A percentile compares a stretch with the other conserved stretches of the same genome.
Conservation (phyloP, 306 rosid species). For the Glycyrrhiza uralensis region DNA sequence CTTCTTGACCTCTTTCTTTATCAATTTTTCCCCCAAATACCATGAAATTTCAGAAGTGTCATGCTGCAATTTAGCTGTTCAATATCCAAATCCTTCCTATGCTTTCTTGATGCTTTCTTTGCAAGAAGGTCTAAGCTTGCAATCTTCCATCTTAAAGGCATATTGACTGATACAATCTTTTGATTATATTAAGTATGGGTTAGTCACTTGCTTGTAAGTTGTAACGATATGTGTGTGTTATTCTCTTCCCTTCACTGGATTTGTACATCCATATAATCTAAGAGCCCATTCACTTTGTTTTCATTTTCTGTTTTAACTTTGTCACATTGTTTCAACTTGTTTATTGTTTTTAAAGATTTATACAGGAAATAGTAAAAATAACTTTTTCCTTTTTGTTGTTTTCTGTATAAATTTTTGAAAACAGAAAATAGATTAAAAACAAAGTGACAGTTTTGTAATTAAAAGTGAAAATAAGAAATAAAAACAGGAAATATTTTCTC, state of each 20-base stretch:
- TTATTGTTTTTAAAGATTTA: no score
- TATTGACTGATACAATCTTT: conserved; percentile 18
- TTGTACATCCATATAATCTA: neutral
- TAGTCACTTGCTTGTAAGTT: neutral
- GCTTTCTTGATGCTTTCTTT: neutral
- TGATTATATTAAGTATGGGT: neutral
- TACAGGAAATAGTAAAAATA: no score
- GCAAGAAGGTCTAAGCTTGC: neutral
- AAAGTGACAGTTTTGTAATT: no score
- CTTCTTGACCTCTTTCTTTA: conserved; percentile 11
- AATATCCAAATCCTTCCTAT: neutral
- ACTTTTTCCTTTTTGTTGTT: no score
- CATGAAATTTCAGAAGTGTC: conserved; percentile 13
- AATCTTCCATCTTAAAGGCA: neutral
- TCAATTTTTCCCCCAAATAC: neutral
- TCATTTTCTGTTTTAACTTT: no score
- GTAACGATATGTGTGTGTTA: neutral
- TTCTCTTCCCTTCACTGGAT: conserved; percentile 3
- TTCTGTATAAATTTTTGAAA: no score
- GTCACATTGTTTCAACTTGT: no score
- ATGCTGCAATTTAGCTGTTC: neutral
- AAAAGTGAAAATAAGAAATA: no score
- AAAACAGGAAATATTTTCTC: no score
- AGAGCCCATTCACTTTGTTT: no score
- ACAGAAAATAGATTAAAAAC: no score